phyloP scores from a whole-genome alignment of 2,329 filamentous ascomycete genomes.

The Xylariaceae sp. region DNA sequence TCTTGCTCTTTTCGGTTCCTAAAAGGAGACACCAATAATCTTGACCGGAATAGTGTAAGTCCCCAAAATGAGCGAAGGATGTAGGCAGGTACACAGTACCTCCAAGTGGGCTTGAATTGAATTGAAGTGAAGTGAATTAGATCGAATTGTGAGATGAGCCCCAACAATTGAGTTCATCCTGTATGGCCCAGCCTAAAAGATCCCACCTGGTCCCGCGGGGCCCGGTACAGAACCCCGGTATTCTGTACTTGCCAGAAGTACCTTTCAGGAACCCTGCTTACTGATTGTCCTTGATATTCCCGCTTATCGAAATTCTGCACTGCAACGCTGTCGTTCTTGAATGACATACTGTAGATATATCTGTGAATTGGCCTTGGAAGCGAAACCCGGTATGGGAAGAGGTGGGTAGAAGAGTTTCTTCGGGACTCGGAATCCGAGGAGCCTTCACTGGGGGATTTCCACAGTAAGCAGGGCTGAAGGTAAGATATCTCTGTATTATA shows the following conservation, averaged over 20 bases:
- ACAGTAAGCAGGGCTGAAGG: constrained; percentile 10
- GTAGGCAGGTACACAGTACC: constrained; percentile 3
- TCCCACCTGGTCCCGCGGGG: constrained; percentile 24
- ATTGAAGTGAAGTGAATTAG: neutral
- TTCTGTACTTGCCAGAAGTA: neutral
- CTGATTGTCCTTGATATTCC: too few relatives aligned
- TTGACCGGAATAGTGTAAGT: too few relatives aligned
- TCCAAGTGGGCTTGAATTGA: constrained; percentile 12
- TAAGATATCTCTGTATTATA: too few relatives aligned
- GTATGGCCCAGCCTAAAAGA: neutral
- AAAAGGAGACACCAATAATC: neutral
- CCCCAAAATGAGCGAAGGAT: neutral
- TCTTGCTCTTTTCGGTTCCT: neutral
- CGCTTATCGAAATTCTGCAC: constrained; percentile 1
- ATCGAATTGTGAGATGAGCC: constrained; percentile 28
- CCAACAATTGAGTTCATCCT: constrained; percentile 42
- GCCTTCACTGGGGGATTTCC: constrained; percentile 9
- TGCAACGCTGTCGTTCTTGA: too few relatives aligned
- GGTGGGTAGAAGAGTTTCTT: neutral
- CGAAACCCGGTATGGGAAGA: too few relatives aligned
- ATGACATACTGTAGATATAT: too few relatives aligned
- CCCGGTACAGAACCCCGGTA: constrained; percentile 15
- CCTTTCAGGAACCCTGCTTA: too few relatives aligned
- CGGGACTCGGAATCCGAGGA: constrained; percentile 13
- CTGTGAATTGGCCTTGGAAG: neutral